A percentile compares a stretch with the other conserved stretches of the same genome.
These are phyloP conservation scores for Dioszegia aurantiaca DNA, from an alignment of 768 basidiomycete species.

Conservation along the genomic window DNA sequence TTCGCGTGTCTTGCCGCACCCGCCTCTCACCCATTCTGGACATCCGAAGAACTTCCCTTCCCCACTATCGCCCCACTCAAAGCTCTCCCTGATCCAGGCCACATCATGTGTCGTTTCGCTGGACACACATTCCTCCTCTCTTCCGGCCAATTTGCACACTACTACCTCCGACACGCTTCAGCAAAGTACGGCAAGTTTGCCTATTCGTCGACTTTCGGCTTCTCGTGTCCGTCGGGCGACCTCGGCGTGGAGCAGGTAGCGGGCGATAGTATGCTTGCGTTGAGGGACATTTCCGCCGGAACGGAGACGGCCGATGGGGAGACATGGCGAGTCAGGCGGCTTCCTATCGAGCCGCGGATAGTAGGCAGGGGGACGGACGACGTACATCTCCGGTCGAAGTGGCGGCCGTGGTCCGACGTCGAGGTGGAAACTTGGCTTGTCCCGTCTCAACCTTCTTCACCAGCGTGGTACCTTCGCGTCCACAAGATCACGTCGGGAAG, in stretches of 20 bases:
- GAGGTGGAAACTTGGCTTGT: slow-evolving; percentile 72
- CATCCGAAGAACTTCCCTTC: slow-evolving; percentile 64
- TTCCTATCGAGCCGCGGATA: slow-evolving; percentile 60
- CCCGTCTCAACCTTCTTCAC: slow-evolving; percentile 61
- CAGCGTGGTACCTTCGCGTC: slow-evolving; percentile 68
- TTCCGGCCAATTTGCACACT: slow-evolving; percentile 74
- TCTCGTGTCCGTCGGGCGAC: slow-evolving; percentile 68
- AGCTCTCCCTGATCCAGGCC: slow-evolving; percentile 63
- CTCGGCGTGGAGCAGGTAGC: slow-evolving; percentile 69
- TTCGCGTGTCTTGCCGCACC: slow-evolving; percentile 67
- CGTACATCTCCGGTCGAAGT: slow-evolving; percentile 64
- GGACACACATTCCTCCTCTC: slow-evolving; percentile 70
- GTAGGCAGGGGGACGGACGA: slow-evolving; percentile 53
- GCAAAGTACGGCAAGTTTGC: slow-evolving; percentile 77
- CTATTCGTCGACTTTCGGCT: slow-evolving; percentile 74
- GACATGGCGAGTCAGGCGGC: slow-evolving; percentile 67
- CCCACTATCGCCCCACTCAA: slow-evolving; percentile 60
- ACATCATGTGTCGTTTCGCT: slow-evolving; percentile 61
- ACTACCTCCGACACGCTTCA: slow-evolving; percentile 72
- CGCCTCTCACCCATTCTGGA: slow-evolving; percentile 70
- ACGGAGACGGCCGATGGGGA: slow-evolving; percentile 58
- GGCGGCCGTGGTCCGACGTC: slow-evolving; percentile 73
- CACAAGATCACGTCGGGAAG: slow-evolving; percentile 60
- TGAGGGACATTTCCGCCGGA: slow-evolving; percentile 61
- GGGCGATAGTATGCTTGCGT: slow-evolving; percentile 67